Base-by-base conservation (phyloP, 2,329 filamentous ascomycete genomes). In the Verticillium longisporum region DNA sequence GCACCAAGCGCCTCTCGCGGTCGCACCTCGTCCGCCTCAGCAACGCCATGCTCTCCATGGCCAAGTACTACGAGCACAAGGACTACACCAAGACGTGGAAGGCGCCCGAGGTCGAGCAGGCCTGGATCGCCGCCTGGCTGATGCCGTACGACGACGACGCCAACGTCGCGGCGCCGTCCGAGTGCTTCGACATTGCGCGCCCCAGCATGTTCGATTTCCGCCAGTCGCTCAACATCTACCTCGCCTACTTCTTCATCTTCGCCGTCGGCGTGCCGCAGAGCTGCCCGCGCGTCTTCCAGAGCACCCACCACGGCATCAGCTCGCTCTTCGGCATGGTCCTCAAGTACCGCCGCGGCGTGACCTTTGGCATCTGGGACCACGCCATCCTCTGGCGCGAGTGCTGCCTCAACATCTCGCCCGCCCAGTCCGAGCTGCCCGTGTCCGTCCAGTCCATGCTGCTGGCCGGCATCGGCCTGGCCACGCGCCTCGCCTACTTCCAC, bases 341-440 rank as follows among this genome's bases (percentile, higher is more conserved):
- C 70, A 86, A 87, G 71, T 75, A 86, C 65, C 84, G 84, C 71
- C 78, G 82, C 32, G 80, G 81, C 61, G 84, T 82, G 61, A 85
- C 82, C 0, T 77, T 86, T 36, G 83, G 85, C 64, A 84, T 87
- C 61, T 87, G 84, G 84, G 84, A 87, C 65, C 84, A 87, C 68
- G 82, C 82, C 18, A 86, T 87, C 64, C 81, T 80, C 55, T 87
- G 83, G 83, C 76, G 84, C 63, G 83, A 86, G 68, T 83, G 75
- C 56, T 80, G 78, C 57, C 74, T 80, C 38, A 79, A 77, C 65
- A 74, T 81, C 38, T 80, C 77, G 6, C 79, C 79, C 2, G 78
- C 79, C 0, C 73, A 81, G 58, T 81, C 77, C 68, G 76, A 77
- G 57, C 73, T 81, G 3, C 75, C 79, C 1, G 75, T 80, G 0